Base-by-base conservation (phyloP, 129 eudicot genomes). In the Helianthus annuus region DNA sequence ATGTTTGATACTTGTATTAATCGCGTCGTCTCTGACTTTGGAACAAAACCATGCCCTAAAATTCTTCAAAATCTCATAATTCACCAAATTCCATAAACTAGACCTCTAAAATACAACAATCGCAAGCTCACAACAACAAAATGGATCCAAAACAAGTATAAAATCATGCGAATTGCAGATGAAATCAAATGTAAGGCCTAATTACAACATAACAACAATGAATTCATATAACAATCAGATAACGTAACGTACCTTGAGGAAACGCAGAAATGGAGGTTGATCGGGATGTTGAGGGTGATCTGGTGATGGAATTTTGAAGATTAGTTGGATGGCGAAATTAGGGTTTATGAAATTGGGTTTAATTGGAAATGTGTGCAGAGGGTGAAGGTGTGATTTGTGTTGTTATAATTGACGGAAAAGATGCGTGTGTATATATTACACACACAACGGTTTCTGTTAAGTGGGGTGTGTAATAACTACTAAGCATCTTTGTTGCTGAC, bases 201-300 rank as follows among this genome's bases (percentile, higher is more conserved):
- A 74, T 39, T 24, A 9, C 39, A 42, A 53, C 42, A 54, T 44
- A 64, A 6, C 68, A 16, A 11, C 12, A 15, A 65, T 10, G 8
- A n/a, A 1, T 39, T n/a, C 42, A n/a, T 46, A 29, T 49, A 66
- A 52, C 14, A n/a, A 52, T 6, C 10, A 48, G 38, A 64, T 16
- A 51, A 45, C 69, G 59, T 16, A 76, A 32, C 36, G 36, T 32
- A 32, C 75, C 80, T 68, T 46, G 51, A 46, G 68, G 36, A 44
- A 40, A 55, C 38, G 27, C 56, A 46, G 38, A 65, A 53, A 48
- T 11, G 42, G 17, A 4, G 0, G 17, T 64, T 55, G 64, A 57
- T 67, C 59, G 45, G 44, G 44, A 42, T 22, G 59, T 58, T 36
- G 15, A 6, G 15, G 29, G 55, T 8, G 65, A 64, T 74, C 79